These are phyloP conservation scores for Teratosphaeria pseudoeucalypti DNA, from an alignment of 2,329 filamentous ascomycete genomes.

Conservation along the genomic window DNA sequence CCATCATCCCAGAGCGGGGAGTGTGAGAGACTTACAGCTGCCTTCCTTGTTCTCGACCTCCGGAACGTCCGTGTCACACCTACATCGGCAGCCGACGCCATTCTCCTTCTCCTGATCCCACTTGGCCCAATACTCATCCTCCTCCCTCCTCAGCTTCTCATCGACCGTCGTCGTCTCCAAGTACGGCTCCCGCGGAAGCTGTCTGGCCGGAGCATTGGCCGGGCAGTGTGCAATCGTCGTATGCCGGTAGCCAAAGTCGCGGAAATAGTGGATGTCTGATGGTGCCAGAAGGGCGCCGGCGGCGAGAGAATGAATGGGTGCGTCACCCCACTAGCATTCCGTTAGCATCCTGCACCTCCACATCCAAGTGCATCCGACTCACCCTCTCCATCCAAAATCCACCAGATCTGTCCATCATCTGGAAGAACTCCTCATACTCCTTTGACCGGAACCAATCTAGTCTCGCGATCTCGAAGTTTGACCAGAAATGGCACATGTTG, in stretches of 20 bases:
- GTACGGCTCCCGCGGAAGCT: slow-evolving; percentile 69
- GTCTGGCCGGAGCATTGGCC: slow-evolving; percentile 81
- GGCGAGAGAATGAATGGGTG: slow-evolving; percentile 93
- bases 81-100: slow-evolving; percentile 90
- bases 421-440: slow-evolving; percentile 94
- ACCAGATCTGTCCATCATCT: slow-evolving; percentile 96
- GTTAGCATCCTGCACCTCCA: not conserved
- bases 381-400: slow-evolving; percentile 99
- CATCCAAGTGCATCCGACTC: slow-evolving; percentile 27
- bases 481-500: slow-evolving; percentile 99
- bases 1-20: not conserved
- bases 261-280: slow-evolving; percentile 93
- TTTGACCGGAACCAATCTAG: slow-evolving; percentile 95
- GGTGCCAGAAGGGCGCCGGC: slow-evolving; percentile 76
- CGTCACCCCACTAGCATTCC: slow-evolving; percentile 79
- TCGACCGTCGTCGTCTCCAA: slow-evolving; percentile 35
- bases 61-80: slow-evolving; percentile 92
- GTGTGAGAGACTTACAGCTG: slow-evolving; percentile 47
- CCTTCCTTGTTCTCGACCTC: slow-evolving; percentile 97
- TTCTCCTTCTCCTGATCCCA: slow-evolving; percentile 86
- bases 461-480: slow-evolving; percentile 95
- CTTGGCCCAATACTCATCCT: slow-evolving; percentile 92
- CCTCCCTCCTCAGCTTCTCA: slow-evolving; percentile 66
- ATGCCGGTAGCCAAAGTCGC: slow-evolving; percentile 95
- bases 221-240: slow-evolving; percentile 98